Conservation (phyloP, 805 yeast species). For the Metschnikowia orientalis region DNA sequence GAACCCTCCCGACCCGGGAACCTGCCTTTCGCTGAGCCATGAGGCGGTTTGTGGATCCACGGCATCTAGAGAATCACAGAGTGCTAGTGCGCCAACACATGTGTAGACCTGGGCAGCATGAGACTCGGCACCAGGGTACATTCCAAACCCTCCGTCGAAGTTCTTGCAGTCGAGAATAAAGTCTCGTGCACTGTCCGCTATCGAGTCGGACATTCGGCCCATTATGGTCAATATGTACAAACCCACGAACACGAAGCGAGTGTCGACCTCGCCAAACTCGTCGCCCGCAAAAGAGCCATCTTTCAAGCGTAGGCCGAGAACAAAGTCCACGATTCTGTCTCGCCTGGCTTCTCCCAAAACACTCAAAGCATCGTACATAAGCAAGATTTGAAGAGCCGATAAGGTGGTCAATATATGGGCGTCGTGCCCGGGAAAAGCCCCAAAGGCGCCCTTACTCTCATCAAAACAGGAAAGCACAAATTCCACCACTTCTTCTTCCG, state of each 20-base stretch:
- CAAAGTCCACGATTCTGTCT: conserved; percentile 26
- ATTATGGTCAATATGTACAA: conserved; percentile 68
- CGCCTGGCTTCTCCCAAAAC: conserved; percentile 25
- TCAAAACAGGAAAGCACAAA: conserved; percentile 70
- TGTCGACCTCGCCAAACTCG: conserved; percentile 85
- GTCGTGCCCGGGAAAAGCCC: conserved; percentile 85
- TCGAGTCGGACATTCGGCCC: conserved; percentile 52
- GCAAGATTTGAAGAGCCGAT: conserved; percentile 78
- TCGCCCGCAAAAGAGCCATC: conserved; percentile 89
- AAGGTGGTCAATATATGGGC: conserved; percentile 81
- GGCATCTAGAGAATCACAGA: conserved; percentile 13
- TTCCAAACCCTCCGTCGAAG: conserved; percentile 95
- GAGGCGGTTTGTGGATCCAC: conserved; percentile 61
- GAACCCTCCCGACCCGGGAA: conserved; percentile 73
- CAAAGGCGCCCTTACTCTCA: conserved; percentile 68
- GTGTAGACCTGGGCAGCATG: conserved; percentile 92
- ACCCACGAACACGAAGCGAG: conserved; percentile 84
- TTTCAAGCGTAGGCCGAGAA: conserved; percentile 42
- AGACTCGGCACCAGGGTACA: conserved; percentile 90
- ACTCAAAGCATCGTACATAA: conserved; percentile 53
- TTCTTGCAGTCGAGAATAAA: conserved; percentile 72
- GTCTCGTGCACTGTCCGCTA: conserved; percentile 57
- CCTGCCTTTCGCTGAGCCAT: conserved; percentile 93
- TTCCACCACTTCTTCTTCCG: conserved; percentile 56
- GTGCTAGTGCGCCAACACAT: conserved; percentile 72